Base-by-base conservation (phyloP, 2,329 filamentous ascomycete species). In the Alternaria brassicae region DNA sequence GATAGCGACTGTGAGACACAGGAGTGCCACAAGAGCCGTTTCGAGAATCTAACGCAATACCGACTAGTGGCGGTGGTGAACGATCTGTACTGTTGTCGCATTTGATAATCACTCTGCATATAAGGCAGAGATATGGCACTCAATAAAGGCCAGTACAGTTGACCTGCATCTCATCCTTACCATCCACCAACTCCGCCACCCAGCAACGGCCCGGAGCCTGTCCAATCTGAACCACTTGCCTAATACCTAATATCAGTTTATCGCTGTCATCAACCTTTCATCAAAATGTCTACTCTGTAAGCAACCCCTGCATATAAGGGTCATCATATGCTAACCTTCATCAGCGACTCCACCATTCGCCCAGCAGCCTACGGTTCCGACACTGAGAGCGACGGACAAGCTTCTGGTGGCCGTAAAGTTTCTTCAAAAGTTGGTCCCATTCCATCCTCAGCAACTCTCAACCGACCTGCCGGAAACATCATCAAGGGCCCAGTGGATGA, bases 401-500 rank as follows among this genome's bases (percentile, higher is more conserved):
- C 78, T n/a, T 70, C 72, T 13, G 77, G 77, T 34, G 72, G 74
- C n/a, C 74, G 77, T 55, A 79, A 75, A 62, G 61, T 75, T 41
- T 60, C 72, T 39, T 66, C 62, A 49, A 70, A 68, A 58, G 60
- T 70, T 15, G 68, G 67, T 3, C 69, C 72, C 9, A 70, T 78
- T 1, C 78, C 79, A 9, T 77, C 78, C 1, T 79, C 78, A 12
- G 70, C 75, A 10, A 72, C 77, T 59, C 71, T 81, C 13, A 75
- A 76, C 37, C 74, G 77, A 41, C 79, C 80, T 17, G 79, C 71
- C 19, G 73, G 72, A 40, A 71, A 68, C 56, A 81, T 88, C 32
- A 82, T 88, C 62, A 84, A 83, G 73, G 86, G 86, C 10, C 81
- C 85, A 13, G 82, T 83, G 30, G 84, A 87, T 61, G 82, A 85